Evolutionary conservation across 345 rosid species (phyloP), one percentile per base, ranked within the genome.

Genomic region (Eutrema heterophyllum): DNA sequence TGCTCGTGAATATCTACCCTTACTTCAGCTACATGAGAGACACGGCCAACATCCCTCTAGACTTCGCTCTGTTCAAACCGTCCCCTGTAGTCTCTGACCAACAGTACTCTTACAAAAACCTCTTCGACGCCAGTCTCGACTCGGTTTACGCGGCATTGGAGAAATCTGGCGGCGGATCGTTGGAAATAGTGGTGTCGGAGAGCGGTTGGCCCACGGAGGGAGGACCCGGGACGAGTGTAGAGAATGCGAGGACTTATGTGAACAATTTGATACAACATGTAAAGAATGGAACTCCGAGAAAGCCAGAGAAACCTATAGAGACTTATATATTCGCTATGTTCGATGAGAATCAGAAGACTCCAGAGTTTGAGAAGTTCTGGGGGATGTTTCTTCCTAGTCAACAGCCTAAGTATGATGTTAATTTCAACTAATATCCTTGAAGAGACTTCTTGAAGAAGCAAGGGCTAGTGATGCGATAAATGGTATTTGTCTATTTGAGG

Each of bases 271-370:
- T 80, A 52, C 67, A 72, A 40, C 80, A 74, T 67, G 86, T 80
- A 61, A 80, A 78, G 57, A 43, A 2, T 3, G 86, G 86, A 26
- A 26, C 76, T 14, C 82, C 84, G 4, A 83, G 56, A 73, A 83
- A 14, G 71, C 81, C 82, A 9, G 80, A 66, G 49, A 77, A 35
- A 66, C 59, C 92, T 4, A 81, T 83, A 8, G 92, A 87, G 78
- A 83, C 96, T 0, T 89, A 89, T 15, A 67, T 89, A 56, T 89
- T 87, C 39, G 85, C 87, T 7, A 75, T 83, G 86, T 86, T 79
- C 65, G 83, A 89, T 67, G 89, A 89, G 81, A 77, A 74, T 44
- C 5, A 6, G 68, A 89, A 87, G 67, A 43, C 4, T 7, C 83
- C 83, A 0, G 90, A 86, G 14, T 26, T 1, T n/a, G 92, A 86